phyloP scores from a whole-genome alignment of 2,329 filamentous ascomycete species.

The Ascochyta viciae-villosae region DNA sequence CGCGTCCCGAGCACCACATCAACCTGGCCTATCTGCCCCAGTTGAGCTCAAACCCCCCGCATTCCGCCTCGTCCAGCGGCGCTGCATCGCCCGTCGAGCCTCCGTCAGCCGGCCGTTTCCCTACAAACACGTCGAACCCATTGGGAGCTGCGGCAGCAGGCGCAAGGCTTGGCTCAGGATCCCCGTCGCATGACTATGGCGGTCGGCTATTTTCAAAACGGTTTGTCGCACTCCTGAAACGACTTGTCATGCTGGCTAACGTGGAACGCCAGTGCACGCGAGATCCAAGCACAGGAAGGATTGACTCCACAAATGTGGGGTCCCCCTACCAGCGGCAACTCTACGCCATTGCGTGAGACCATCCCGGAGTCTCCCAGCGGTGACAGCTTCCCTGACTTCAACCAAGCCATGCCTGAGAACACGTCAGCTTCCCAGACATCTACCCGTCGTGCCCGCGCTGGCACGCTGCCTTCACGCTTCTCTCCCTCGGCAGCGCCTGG shows the following conservation, averaged over 20 bases:
- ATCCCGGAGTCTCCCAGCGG: slow-evolving; percentile 93
- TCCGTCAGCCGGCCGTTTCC: slow-evolving; percentile 72
- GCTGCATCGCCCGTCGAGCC: slow-evolving; percentile 82
- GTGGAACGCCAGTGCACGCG: slow-evolving; percentile 72
- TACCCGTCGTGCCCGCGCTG: slow-evolving; percentile 83
- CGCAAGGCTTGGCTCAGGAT: slow-evolving; percentile 84
- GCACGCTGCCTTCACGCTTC: slow-evolving; percentile 95
- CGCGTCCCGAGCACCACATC: slow-evolving; percentile 80
- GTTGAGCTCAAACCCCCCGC: slow-evolving; percentile 69
- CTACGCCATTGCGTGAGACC: slow-evolving; percentile 93
- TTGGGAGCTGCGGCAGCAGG: slow-evolving; percentile 59
- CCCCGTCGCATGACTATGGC: slow-evolving; percentile 89
- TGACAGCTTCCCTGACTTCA: slow-evolving; percentile 92
- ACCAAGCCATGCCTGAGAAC: slow-evolving; percentile 72
- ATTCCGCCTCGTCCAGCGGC: slow-evolving; percentile 80
- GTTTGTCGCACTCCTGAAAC: slow-evolving; percentile 63
- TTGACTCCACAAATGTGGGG: slow-evolving; percentile 81
- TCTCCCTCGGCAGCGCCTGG: slow-evolving; percentile 74
- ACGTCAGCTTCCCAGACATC: slow-evolving; percentile 64
- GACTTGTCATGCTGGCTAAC: slow-evolving; percentile 38
- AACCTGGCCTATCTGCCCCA: slow-evolving; percentile 81
- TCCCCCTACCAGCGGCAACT: slow-evolving; percentile 94
- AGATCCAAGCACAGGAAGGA: slow-evolving; percentile 97
- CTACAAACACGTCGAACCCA: slow-evolving; percentile 70
- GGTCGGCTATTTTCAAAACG: slow-evolving; percentile 88